Base-by-base conservation (phyloP, 2,329 filamentous ascomycete species). In the Apiospora kogelbergensis region DNA sequence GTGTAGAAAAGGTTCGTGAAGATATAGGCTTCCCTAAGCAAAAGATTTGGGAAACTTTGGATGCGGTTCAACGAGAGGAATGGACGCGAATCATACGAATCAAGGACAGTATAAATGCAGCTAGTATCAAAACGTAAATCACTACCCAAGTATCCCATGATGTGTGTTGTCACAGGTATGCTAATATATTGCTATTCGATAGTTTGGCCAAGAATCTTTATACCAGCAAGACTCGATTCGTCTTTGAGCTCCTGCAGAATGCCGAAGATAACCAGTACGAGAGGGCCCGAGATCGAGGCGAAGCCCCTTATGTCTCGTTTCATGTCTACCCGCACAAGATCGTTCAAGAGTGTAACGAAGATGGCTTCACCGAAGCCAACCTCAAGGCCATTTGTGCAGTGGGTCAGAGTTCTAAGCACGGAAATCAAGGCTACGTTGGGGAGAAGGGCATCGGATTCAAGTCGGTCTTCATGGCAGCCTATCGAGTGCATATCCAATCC, bases 391-490 rank as follows among this genome's bases (percentile, higher is more conserved):
- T 88, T 26, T 88, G 85, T 71, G 67, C 73, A 1, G 77, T 85
- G 1, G 81, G 81, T 1, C 65, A 81, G n/a, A 87, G 85, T 71
- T 83, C 85, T 4, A 86, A 86, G 67, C 76, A 73, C 0, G 74
- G 71, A 1, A 74, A 75, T 0, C 78, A 81, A 7, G 81, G 81
- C 0, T 85, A 84, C 46, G 84, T 84, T 24, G 84, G 84, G 2
- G 82, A 83, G 68, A 86, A 86, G 68, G 84, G 84, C 17, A 84
- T 86, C n/a, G 84, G 84, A 0, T 86, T 86, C 76, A 86, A 86
- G 69, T 84, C 84, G 0, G 83, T 84, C 1, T 87, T 86, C 70
- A 85, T 79, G 73, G 84, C 78, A 0, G 82, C 84, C 0, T 80
- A 76, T 69, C 80, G 79, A 37, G 83, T 83, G 6, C 79, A 80